Conservation (phyloP, 2,329 filamentous ascomycete species). For the Penicillium sp. region DNA sequence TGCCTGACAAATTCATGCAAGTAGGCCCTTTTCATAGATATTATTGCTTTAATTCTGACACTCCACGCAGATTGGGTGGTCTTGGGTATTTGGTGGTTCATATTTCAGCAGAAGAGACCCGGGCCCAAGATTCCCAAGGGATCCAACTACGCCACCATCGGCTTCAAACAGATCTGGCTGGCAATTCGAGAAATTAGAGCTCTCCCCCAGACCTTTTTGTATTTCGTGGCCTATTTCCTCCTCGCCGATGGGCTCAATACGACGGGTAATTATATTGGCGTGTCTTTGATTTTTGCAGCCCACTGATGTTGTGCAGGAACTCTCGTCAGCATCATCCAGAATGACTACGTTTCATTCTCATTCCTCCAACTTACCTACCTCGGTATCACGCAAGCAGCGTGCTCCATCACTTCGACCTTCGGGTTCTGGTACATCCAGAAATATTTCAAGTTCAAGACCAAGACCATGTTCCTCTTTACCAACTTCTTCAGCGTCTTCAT, state of each 20-base stretch:
- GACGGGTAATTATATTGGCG: conserved; percentile 26
- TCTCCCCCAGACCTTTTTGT: conserved; percentile 43
- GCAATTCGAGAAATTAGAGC: conserved; percentile 38
- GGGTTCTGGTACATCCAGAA: conserved; percentile 45
- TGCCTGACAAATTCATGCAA: conserved; percentile 44
- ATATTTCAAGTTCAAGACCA: conserved; percentile 42
- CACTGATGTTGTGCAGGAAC: conserved; percentile 23
- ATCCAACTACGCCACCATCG: conserved; percentile 41
- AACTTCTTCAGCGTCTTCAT: conserved; percentile 44
- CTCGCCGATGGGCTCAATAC: conserved; percentile 45
- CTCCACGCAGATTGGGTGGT: conserved; percentile 40
- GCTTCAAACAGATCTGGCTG: conserved; percentile 44
- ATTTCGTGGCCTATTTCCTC: conserved; percentile 44
- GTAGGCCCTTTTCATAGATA: background rate
- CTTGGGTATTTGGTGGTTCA: conserved; percentile 45
- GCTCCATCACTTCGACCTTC: conserved; percentile 41
- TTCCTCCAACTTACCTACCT: conserved; percentile 45
- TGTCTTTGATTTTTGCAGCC: background rate
- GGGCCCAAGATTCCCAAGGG: conserved; percentile 42
- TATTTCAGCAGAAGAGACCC: conserved; percentile 43
- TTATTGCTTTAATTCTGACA: background rate
- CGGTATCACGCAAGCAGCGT: conserved; percentile 40
- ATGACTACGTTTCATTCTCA: conserved; percentile 41
- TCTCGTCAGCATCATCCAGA: conserved; percentile 43
- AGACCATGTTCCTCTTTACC: conserved; percentile 44